Evolutionary conservation across 768 basidiomycete genomes (phyloP).

Genomic region (Psilocybe sp.): DNA sequence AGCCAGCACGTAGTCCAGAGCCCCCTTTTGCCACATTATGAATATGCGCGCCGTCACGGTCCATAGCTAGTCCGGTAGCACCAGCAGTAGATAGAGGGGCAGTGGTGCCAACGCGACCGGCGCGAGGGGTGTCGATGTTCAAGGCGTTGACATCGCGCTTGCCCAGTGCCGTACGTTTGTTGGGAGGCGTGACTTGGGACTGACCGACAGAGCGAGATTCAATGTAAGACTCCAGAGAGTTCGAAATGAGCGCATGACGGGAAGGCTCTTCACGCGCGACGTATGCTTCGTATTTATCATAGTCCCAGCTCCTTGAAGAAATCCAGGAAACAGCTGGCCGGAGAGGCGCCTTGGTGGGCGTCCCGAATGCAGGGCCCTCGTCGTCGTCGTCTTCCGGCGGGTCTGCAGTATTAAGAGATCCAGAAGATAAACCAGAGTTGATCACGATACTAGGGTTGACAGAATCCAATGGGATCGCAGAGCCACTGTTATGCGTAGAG

Average conservation of each 20-base stretch:
- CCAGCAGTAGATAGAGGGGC: no score
- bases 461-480: background rate
- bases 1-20: background rate
- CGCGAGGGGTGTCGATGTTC: no score
- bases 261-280: slow-evolving; percentile 4
- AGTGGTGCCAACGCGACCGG: no score
- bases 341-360: slow-evolving; percentile 11
- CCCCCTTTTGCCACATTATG: no score
- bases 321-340: slow-evolving; percentile 18
- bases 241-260: background rate
- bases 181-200: no score
- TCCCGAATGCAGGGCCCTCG: background rate
- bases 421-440: background rate
- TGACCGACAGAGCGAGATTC: background rate
- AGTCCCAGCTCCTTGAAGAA: slow-evolving; percentile 19
- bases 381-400: background rate
- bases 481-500: no score
- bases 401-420: background rate
- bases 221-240: background rate
- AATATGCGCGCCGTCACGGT: no score
- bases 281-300: slow-evolving; percentile 15
- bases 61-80: no score
- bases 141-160: no score
- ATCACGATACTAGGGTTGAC: background rate
- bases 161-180: no score